Percentiles rank a stretch among this genome's conserved stretches.
These are phyloP conservation scores for Dothistroma septosporum DNA, from an alignment of 2,329 filamentous ascomycete species.

Conservation along the genomic window DNA sequence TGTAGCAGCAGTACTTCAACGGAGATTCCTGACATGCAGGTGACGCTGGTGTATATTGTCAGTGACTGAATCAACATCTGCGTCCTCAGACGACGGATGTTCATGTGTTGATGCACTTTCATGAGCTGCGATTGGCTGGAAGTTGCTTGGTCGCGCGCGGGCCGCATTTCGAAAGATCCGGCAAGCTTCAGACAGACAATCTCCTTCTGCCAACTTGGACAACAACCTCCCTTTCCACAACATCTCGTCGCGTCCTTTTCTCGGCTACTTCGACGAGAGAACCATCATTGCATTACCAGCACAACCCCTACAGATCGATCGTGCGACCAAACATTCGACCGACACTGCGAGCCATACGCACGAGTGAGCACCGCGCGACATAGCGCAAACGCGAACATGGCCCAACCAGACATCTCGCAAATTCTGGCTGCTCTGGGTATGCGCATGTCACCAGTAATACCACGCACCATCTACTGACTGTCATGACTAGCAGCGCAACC, in stretches of 20 bases:
- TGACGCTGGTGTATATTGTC: no score
- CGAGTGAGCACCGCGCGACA: neutral
- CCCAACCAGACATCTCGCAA: constrained; percentile 47
- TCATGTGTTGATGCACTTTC: neutral
- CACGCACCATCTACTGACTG: neutral
- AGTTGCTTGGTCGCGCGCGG: neutral
- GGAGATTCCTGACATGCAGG: no score
- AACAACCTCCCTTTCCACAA: neutral
- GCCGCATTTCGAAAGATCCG: neutral
- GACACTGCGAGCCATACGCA: neutral
- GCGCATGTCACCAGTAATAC: neutral
- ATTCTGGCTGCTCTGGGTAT: constrained; percentile 51
- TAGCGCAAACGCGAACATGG: constrained; percentile 35
- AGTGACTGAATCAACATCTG: neutral
- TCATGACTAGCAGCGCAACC: constrained; percentile 12
- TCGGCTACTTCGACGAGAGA: neutral
- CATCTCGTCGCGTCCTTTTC: neutral
- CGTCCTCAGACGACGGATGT: neutral
- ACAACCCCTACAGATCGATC: neutral
- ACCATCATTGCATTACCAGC: neutral
- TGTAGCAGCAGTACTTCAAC: neutral
- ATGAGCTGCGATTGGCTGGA: neutral
- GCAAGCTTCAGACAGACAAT: neutral
- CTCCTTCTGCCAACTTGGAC: neutral
- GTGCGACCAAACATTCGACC: neutral